A percentile compares a stretch with the other conserved stretches of the same genome.
These are phyloP conservation scores for Daphne laureola DNA, from an alignment of 441 rosid genomes.

Conservation along the genomic window DNA sequence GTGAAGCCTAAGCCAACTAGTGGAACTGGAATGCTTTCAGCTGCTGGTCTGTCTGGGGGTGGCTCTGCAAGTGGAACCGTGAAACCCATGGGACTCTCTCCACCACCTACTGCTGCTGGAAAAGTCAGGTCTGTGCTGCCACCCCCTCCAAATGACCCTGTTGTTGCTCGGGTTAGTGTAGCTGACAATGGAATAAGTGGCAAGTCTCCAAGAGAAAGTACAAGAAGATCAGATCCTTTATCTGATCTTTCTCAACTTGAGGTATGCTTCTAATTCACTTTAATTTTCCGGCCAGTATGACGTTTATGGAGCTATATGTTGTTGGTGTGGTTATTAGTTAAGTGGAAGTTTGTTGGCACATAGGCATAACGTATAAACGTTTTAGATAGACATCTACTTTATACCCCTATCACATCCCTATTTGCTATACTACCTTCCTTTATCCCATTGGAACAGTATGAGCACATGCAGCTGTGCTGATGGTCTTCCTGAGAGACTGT, in stretches of 20 bases:
- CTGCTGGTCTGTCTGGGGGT: conserved; percentile 63
- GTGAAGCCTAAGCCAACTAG: conserved; percentile 74
- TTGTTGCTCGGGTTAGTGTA: conserved; percentile 39
- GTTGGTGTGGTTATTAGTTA: too few relatives aligned
- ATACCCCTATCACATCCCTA: too few relatives aligned
- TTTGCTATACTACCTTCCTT: too few relatives aligned
- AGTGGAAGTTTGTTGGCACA: too few relatives aligned
- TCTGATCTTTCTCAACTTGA: conserved; percentile 72
- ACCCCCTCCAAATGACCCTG: conserved; percentile 97
- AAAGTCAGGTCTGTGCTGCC: conserved; percentile 74
- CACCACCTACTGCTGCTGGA: conserved; percentile 59
- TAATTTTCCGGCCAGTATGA: not conserved
- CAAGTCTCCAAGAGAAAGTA: conserved; percentile 22
- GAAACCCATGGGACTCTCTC: conserved; percentile 57
- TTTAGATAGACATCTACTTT: too few relatives aligned
- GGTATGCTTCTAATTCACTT: conserved; percentile 29
- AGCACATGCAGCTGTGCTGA: too few relatives aligned
- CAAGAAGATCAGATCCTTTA: conserved; percentile 43
- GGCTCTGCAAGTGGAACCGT: conserved; percentile 50
- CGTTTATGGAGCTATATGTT: too few relatives aligned
- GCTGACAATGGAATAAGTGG: conserved; percentile 21
- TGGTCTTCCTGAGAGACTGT: too few relatives aligned
- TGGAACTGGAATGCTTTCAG: conserved; percentile 98
- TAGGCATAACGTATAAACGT: too few relatives aligned
- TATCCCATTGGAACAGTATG: too few relatives aligned